Percentiles rank a stretch among this genome's conserved stretches.
Conservation (phyloP, 2,329 filamentous ascomycete species). For the Ilyonectria mors-panacis region DNA sequence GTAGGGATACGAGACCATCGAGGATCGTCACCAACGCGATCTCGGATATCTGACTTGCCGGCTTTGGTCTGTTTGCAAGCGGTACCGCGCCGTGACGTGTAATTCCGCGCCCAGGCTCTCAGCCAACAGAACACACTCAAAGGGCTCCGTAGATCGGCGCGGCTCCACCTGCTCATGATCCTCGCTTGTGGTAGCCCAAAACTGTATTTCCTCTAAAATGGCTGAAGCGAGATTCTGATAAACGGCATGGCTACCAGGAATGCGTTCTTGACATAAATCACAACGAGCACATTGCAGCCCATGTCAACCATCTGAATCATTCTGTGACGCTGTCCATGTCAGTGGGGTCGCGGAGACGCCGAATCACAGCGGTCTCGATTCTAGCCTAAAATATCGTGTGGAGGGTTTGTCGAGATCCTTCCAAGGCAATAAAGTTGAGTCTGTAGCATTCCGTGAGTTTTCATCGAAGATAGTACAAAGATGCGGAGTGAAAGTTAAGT, state of each 20-base stretch:
- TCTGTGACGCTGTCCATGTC: not conserved
- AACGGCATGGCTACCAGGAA: not conserved
- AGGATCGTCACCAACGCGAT: slow-evolving; percentile 10
- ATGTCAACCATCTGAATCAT: not conserved
- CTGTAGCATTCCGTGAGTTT: not conserved
- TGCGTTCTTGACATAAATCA: not conserved
- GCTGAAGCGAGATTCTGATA: slow-evolving; percentile 20
- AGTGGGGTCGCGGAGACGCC: not conserved
- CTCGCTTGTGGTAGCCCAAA: not conserved
- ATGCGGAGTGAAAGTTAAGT: not conserved
- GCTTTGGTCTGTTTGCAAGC: not conserved
- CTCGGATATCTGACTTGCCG: slow-evolving; percentile 16
- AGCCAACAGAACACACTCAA: not conserved
- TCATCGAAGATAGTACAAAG: not conserved
- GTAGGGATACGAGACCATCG: not conserved
- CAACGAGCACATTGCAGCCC: not conserved
- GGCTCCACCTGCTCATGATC: not conserved
- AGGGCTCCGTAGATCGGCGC: not conserved
- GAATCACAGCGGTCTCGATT: not conserved
- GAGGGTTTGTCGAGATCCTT: not conserved
- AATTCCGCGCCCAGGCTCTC: not conserved
- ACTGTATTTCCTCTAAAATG: not conserved
- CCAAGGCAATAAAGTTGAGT: not conserved
- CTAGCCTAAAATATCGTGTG: not conserved
- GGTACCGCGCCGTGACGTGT: not conserved